Base-by-base conservation (phyloP, 2,329 filamentous ascomycete genomes). In the Tolypocladium pustulatum region DNA sequence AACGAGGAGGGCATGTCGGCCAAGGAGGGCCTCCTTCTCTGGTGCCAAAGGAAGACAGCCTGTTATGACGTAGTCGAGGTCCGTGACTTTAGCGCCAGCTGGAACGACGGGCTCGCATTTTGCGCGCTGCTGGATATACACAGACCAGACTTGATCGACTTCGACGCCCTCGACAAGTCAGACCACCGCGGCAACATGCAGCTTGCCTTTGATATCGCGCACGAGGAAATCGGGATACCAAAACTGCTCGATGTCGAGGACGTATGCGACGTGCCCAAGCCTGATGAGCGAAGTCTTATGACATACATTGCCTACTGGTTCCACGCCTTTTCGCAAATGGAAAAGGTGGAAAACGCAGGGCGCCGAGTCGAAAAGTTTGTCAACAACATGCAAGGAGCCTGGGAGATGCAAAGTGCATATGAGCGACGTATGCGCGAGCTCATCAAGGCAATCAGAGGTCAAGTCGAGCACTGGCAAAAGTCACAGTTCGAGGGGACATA, bases 301-400 rank as follows among this genome's bases (percentile, higher is more conserved):
- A 99, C 94, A 0, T 99, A 99, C 73, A 99, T 99, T 67, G 94
- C 94, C 63, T 99, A 99, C 78, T 99, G 94, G 94, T 99, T 99
- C 81, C 94, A 99, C 71, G 94, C 94, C 66, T 99, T 99, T 72
- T 97, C 93, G 36, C 93, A 97, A 69, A 95, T 99, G 87, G 94
- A 99, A 76, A 89, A 93, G 71, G 94, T 99, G 10, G 94, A 99
- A 74, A 99, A 99, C 71, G 94, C 94, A 4, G 94, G 94, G 6
- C 85, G 94, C 61, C 85, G 94, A 65, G 94, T 99, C 6, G 94
- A 99, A 77, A 99, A 99, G 75, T 99, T 99, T 69, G 90, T 99
- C 66, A 91, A 90, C 71, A 97, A 94, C 72, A 97, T 99, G 94
- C 91, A 97, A 71, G 94, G 94, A 27, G 93, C 94, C 10, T 99